phyloP scores from a whole-genome alignment of 257 asterid species.

The Avicennia marina region DNA sequence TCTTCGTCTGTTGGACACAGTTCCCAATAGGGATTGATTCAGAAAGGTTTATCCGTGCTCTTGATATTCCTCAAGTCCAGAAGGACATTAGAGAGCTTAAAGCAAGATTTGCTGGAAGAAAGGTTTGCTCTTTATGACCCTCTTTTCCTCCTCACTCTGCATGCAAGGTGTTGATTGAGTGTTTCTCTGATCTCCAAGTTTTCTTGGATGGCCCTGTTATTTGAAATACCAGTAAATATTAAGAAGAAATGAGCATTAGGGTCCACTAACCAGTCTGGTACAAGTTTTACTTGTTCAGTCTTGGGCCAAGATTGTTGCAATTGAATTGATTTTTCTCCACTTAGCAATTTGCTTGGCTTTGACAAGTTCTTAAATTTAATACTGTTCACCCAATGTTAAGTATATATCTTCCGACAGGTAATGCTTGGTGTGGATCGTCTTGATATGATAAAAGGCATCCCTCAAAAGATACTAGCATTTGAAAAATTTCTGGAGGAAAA shows the following conservation, averaged over 20 bases:
- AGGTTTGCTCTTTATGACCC: conserved; percentile 36
- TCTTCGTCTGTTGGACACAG: conserved; percentile 40
- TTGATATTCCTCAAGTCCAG: conserved; percentile 68
- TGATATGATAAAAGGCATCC: conserved; percentile 92
- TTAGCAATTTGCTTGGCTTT: conserved; percentile 5
- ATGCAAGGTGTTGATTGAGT: background rate
- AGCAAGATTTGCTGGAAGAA: conserved; percentile 82
- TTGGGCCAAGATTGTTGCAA: conserved; percentile 9
- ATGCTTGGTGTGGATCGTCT: conserved; percentile 95
- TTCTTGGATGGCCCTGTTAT: conserved; percentile 1
- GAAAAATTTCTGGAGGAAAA: conserved; percentile 96
- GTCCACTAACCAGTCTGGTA: conserved; percentile 6
- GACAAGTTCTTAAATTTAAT: background rate
- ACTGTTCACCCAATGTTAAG: background rate
- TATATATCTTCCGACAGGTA: conserved; percentile 40
- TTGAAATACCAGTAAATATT: background rate
- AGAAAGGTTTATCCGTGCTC: conserved; percentile 82
- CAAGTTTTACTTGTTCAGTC: conserved; percentile 1
- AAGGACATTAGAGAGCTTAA: conserved; percentile 65
- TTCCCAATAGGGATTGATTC: conserved; percentile 96
- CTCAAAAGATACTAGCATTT: conserved; percentile 91
- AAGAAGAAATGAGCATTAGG: background rate
- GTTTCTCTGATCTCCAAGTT: background rate
- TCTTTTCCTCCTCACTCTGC: background rate
- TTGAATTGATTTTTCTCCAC: background rate